Conservation (phyloP, 2,329 filamentous ascomycete species). For the Pseudocercospora fuligena region DNA sequence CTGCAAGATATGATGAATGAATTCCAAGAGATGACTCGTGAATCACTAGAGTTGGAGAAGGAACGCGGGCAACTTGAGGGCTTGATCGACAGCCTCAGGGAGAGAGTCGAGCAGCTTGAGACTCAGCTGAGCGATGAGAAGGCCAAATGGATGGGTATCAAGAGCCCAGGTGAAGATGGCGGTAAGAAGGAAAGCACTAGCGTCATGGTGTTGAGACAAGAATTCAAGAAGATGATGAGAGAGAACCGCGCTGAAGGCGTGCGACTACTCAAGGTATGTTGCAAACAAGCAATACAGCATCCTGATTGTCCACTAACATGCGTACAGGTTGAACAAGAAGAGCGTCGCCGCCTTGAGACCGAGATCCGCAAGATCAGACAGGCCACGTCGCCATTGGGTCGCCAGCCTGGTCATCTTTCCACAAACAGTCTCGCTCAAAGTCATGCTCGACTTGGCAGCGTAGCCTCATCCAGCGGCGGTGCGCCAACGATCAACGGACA, state of each 20-base stretch:
- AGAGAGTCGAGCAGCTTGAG: constrained; percentile 67
- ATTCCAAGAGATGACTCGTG: constrained; percentile 72
- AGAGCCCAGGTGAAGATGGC: constrained; percentile 51
- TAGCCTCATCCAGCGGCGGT: constrained; percentile 16
- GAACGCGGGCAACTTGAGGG: constrained; percentile 69
- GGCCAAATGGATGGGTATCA: constrained; percentile 67
- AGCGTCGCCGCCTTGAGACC: constrained; percentile 68
- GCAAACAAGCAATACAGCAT: not conserved
- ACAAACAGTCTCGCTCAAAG: constrained; percentile 14
- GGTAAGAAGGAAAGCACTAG: constrained; percentile 62
- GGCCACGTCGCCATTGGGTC: constrained; percentile 38
- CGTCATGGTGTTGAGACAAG: constrained; percentile 70
- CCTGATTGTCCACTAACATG: constrained; percentile 32
- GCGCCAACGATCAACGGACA: constrained; percentile 10
- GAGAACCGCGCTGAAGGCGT: constrained; percentile 70
- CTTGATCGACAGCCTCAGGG: constrained; percentile 66
- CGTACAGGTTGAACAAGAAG: constrained; percentile 70
- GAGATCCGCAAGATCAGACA: constrained; percentile 61
- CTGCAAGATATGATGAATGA: constrained; percentile 70
- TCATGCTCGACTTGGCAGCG: constrained; percentile 20
- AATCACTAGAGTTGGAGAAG: constrained; percentile 72
- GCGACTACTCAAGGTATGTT: constrained; percentile 67
- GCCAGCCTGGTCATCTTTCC: constrained; percentile 17
- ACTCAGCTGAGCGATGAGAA: constrained; percentile 69
- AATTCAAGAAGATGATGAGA: constrained; percentile 82